phyloP scores from a whole-genome alignment of 192 early-diverging fungal species.

The Rhizophagus clarus region DNA sequence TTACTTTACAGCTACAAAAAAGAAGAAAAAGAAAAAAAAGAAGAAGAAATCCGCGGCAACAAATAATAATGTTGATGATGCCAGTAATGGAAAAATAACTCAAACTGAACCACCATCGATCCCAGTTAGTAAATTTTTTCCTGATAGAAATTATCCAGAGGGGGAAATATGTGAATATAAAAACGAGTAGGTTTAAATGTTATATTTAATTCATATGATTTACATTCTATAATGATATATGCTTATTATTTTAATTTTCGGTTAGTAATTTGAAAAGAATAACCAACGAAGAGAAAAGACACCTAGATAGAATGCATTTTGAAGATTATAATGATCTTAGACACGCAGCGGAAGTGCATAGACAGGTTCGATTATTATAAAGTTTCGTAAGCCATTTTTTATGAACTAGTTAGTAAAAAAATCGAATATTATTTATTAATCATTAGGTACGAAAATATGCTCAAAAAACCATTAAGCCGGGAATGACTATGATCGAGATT shows the following conservation, averaged over 20 bases:
- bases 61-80: neutral
- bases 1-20: neutral
- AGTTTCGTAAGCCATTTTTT: too few relatives aligned
- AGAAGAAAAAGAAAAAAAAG: slow-evolving; percentile 17
- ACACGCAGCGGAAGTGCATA: slow-evolving; percentile 92
- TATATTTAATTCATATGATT: neutral
- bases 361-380: slow-evolving; percentile 50
- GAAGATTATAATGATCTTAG: slow-evolving; percentile 83
- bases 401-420: too few relatives aligned
- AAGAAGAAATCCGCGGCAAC: slow-evolving; percentile 11
- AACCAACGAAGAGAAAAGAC: slow-evolving; percentile 92
- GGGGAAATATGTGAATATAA: slow-evolving; percentile 86
- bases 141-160: slow-evolving; percentile 73
- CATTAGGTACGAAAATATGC: slow-evolving; percentile 78
- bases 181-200: slow-evolving; percentile 64
- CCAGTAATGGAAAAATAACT: slow-evolving; percentile 37
- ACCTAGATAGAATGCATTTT: slow-evolving; percentile 70
- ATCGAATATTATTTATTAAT: neutral
- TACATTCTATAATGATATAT: neutral
- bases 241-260: neutral
- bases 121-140: slow-evolving; percentile 84
- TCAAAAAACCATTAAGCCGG: slow-evolving; percentile 82
- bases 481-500: slow-evolving; percentile 94
- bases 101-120: slow-evolving; percentile 68
- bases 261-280: slow-evolving; percentile 81